phyloP scores from a whole-genome alignment of 768 basidiomycete species.

The Strobilomyces dryophilus region DNA sequence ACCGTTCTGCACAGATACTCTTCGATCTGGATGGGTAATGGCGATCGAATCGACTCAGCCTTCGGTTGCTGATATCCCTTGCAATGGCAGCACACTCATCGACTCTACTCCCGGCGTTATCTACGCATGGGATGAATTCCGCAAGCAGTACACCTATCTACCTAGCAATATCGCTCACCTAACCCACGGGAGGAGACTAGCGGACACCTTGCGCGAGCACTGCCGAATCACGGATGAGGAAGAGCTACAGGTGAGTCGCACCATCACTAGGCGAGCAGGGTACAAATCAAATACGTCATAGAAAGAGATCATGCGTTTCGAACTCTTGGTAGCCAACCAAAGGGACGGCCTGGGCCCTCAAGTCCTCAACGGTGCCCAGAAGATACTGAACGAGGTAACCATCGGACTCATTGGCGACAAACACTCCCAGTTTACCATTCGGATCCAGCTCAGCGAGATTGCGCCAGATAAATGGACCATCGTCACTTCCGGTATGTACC shows the following conservation, averaged over 20 bases:
- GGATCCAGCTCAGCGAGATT: slow-evolving; percentile 20
- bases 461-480: slow-evolving; percentile 63
- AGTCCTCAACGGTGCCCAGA: slow-evolving; percentile 61
- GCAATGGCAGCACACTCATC: slow-evolving; percentile 61
- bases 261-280: background rate
- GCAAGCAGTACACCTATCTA: slow-evolving; percentile 49
- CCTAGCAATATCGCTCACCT: slow-evolving; percentile 52
- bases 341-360: slow-evolving; percentile 45
- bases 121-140: slow-evolving; percentile 71
- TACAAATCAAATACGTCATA: slow-evolving; percentile 22
- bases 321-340: slow-evolving; percentile 61
- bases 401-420: background rate
- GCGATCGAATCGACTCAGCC: background rate
- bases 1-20: slow-evolving; percentile 42
- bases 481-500: slow-evolving; percentile 62
- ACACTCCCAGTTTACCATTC: background rate
- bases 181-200: slow-evolving; percentile 72
- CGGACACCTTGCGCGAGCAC: slow-evolving; percentile 69
- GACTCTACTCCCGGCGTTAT: slow-evolving; percentile 85
- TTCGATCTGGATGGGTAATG: slow-evolving; percentile 70
- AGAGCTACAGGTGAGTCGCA: slow-evolving; percentile 46
- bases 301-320: slow-evolving; percentile 74
- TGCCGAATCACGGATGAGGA: slow-evolving; percentile 59
- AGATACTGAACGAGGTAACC: slow-evolving; percentile 52
- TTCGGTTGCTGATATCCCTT: slow-evolving; percentile 4